phyloP scores from a whole-genome alignment of 306 rosid species.

The Quercus glauca region DNA sequence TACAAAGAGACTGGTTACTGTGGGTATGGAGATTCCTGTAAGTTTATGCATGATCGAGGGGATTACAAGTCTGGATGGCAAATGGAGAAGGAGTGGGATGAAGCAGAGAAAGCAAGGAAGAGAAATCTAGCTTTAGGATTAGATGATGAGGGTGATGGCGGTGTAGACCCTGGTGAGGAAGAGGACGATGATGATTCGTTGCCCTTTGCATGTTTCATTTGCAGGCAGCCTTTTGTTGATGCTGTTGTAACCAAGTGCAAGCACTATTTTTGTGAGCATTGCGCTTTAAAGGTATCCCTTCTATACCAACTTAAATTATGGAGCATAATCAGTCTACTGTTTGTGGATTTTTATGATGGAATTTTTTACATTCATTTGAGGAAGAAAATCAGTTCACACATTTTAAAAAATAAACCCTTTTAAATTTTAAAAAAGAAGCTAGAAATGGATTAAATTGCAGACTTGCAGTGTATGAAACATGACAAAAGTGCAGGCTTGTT shows the following conservation, averaged over 20 bases:
- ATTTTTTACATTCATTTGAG: neutral
- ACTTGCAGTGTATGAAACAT: neutral
- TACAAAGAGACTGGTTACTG: slow-evolving; percentile 89
- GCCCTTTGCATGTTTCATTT: slow-evolving; percentile 82
- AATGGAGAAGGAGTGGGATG: slow-evolving; percentile 89
- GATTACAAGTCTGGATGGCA: slow-evolving; percentile 95
- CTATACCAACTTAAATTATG: neutral
- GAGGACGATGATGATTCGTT: slow-evolving; percentile 49
- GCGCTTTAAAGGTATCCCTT: slow-evolving; percentile 66
- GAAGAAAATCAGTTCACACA: neutral
- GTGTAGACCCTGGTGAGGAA: slow-evolving; percentile 36
- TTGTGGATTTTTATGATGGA: neutral
- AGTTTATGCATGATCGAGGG: slow-evolving; percentile 96
- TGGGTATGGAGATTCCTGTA: slow-evolving; percentile 81
- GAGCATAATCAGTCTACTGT: neutral
- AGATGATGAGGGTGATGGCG: slow-evolving; percentile 41
- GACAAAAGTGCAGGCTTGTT: neutral
- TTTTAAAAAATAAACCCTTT: neutral
- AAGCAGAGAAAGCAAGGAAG: slow-evolving; percentile 78
- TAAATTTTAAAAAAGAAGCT: neutral
- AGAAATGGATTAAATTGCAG: neutral
- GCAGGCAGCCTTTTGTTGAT: slow-evolving; percentile 74
- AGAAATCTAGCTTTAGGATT: slow-evolving; percentile 61
- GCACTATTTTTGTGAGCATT: slow-evolving; percentile 83
- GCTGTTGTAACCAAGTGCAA: slow-evolving; percentile 80